A percentile compares a stretch with the other conserved stretches of the same genome.
phyloP scores from a whole-genome alignment of 2,329 filamentous ascomycete species.

The Curvularia lunata region DNA sequence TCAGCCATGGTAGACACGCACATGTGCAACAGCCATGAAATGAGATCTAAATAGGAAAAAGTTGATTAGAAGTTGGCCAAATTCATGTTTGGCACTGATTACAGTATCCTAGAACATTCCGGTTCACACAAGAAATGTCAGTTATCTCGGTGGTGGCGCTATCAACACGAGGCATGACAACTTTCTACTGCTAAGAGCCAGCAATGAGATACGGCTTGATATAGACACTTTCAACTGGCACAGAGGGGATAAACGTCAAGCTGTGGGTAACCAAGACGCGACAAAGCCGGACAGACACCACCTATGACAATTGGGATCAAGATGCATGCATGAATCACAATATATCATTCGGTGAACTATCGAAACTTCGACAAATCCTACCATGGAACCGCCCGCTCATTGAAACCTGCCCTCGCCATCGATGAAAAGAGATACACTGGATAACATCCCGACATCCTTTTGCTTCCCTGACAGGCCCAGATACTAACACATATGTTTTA shows the following conservation, averaged over 20 bases:
- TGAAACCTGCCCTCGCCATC: slow-evolving; percentile 34
- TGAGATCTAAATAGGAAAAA: neutral
- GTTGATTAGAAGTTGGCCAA: neutral
- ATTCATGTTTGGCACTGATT: neutral
- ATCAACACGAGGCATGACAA: neutral
- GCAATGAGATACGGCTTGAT: neutral
- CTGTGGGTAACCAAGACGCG: neutral
- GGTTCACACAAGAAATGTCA: neutral
- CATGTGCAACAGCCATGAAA: slow-evolving; percentile 24
- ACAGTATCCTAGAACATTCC: neutral
- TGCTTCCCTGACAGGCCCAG: slow-evolving; percentile 22
- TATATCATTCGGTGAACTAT: slow-evolving; percentile 37
- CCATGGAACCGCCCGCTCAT: slow-evolving; percentile 28
- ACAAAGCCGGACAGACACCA: neutral
- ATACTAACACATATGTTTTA: slow-evolving; percentile 40
- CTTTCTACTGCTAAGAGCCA: neutral
- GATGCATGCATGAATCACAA: slow-evolving; percentile 19
- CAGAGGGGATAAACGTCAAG: neutral
- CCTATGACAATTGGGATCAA: neutral
- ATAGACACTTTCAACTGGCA: neutral
- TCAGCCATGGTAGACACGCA: slow-evolving; percentile 34
- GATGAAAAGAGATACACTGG: slow-evolving; percentile 34
- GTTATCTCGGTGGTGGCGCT: neutral
- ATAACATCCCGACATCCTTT: slow-evolving; percentile 35
- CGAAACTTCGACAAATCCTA: slow-evolving; percentile 35